Evolutionary conservation across 495 filamentous ascomycete species (phyloP), one percentile per base, ranked within the genome.

Genomic region (Penicillium mononematosum): DNA sequence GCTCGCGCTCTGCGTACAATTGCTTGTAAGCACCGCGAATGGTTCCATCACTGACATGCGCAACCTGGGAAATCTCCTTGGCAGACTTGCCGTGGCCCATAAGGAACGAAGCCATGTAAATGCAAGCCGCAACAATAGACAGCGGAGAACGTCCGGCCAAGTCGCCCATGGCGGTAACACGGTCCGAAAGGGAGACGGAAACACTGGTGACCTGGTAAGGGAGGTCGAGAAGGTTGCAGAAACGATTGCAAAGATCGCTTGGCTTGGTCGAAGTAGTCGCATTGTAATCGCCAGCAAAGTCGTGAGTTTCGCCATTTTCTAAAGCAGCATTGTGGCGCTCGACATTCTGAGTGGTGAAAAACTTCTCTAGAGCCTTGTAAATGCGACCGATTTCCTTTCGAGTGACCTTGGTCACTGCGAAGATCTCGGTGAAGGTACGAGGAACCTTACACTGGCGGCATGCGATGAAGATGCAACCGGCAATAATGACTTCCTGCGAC

Each of bases 341-440:
- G 38, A 79, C 68, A 55, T 82, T 83, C 58, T 87, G 76, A 7
- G 75, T 74, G 31, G 78, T 81, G 66, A 96, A 85, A 76, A 96
- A 96, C 70, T 89, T 86, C 77, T 97, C 91, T 34, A 97, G 73
- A 54, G 81, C 77, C 76, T 98, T 98, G 81, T 98, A 98, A 34
- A 93, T 91, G 45, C 93, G 80, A 20, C 95, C 95, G 61, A 98
- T 97, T 68, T 98, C 95, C 75, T 96, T 96, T 75, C 96, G 95
- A 25, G 88, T 85, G 12, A 98, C 93, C 64, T 93, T 94, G 42
- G 94, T 98, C 71, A 97, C 75, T 43, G 87, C 83, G 69, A 88
- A 93, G 62, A 98, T 90, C 71, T 98, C 95, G 24, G 86, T 86
- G 77, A 98, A 98, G 1, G 91, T 96, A 50, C 95, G 86, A 2